Percentiles rank a stretch among this genome's conserved stretches.
Evolutionary conservation across 805 yeast genomes (phyloP).

Genomic region (Starmerella vaccinii): DNA sequence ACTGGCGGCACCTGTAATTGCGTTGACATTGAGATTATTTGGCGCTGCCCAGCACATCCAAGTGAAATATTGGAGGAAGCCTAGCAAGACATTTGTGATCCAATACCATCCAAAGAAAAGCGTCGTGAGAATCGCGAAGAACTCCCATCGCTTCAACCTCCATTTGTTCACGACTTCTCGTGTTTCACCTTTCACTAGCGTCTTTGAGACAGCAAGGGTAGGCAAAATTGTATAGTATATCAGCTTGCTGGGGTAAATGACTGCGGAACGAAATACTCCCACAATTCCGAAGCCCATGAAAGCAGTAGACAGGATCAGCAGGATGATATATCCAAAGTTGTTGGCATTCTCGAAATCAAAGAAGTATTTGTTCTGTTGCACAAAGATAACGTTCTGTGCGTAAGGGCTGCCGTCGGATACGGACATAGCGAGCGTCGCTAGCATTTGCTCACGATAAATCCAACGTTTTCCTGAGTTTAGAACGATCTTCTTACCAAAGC

Average conservation of each 20-base stretch:
- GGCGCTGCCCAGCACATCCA: constrained; percentile 50
- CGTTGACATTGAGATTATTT: constrained; percentile 46
- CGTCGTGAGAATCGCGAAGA: constrained; percentile 38
- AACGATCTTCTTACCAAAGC: background rate
- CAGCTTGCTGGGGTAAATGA: constrained; percentile 42
- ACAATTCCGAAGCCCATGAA: constrained; percentile 60
- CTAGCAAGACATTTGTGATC: constrained; percentile 56
- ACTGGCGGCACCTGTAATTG: constrained; percentile 45
- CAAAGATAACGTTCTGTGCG: background rate
- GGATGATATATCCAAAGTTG: constrained; percentile 39
- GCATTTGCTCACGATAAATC: constrained; percentile 19
- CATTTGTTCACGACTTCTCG: constrained; percentile 41
- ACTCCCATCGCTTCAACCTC: constrained; percentile 43
- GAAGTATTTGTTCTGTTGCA: constrained; percentile 1
- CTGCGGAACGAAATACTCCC: constrained; percentile 49
- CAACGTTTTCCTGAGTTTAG: constrained; percentile 48
- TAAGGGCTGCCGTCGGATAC: constrained; percentile 19
- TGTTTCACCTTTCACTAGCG: constrained; percentile 29
- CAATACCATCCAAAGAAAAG: constrained; percentile 47
- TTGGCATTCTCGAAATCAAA: background rate
- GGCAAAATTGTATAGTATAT: constrained; percentile 48
- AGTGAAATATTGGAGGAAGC: constrained; percentile 49
- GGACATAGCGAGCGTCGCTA: constrained; percentile 16
- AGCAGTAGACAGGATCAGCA: constrained; percentile 46
- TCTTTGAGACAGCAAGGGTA: constrained; percentile 41